A percentile compares a stretch with the other conserved stretches of the same genome.
phyloP scores from a whole-genome alignment of 2,329 filamentous ascomycete genomes.

The Tolypocladium endophyticum region DNA sequence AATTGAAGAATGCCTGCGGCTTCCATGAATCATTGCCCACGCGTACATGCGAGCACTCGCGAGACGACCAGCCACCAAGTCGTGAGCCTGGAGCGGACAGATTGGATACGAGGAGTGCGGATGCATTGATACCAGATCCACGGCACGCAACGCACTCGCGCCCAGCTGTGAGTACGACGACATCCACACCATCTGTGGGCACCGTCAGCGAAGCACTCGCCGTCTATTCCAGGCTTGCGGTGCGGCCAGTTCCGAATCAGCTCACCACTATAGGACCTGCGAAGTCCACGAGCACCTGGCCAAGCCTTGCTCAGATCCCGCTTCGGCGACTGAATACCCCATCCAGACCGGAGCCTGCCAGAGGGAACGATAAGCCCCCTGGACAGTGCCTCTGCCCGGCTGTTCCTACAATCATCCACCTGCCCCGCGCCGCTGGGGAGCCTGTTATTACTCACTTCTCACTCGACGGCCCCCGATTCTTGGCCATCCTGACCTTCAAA shows the following conservation, averaged over 20 bases:
- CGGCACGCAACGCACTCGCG: not conserved
- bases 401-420: not conserved
- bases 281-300: not conserved
- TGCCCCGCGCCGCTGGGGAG: not conserved
- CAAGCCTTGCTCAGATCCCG: not conserved
- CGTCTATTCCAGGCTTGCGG: not conserved
- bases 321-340: not conserved
- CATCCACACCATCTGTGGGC: not conserved
- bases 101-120: not conserved
- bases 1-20: not conserved
- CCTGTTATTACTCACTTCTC: not conserved
- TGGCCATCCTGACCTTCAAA: not conserved
- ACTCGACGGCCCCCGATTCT: not conserved
- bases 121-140: not conserved
- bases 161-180: not conserved
- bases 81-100: not conserved
- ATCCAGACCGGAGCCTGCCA: not conserved
- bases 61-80: too few relatives aligned
- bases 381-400: not conserved
- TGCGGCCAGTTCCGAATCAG: not conserved
- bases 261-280: not conserved
- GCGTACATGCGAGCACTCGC: not conserved
- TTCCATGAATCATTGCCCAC: not conserved
- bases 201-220: not conserved
- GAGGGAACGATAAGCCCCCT: not conserved